Percentiles rank a stretch among this genome's conserved stretches.
Evolutionary conservation across 495 filamentous ascomycete genomes (phyloP).

Genomic region (Peziza echinospora): DNA sequence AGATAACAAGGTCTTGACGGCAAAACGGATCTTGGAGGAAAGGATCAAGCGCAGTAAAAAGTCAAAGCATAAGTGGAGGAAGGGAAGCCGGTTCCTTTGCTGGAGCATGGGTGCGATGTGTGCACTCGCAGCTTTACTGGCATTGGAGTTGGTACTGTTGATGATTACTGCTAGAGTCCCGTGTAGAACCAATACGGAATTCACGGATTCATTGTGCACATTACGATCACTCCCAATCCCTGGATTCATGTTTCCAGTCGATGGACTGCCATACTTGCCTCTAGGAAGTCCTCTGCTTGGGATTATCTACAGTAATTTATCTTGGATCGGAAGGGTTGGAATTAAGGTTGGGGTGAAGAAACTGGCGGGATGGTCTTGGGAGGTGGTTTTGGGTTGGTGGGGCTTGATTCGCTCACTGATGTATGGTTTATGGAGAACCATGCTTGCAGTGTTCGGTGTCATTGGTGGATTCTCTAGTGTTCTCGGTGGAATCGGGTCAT

Average conservation of each 20-base stretch:
- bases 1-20: constrained; percentile 1
- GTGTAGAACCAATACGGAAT: neutral
- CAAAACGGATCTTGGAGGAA: neutral
- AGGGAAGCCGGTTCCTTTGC: no score
- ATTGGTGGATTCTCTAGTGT: no score
- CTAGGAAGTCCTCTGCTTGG: neutral
- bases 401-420: no score
- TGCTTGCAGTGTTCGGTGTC: no score
- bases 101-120: constrained; percentile 4
- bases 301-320: no score
- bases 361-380: neutral
- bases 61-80: constrained; percentile 3
- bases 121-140: constrained; percentile 10
- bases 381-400: neutral
- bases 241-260: neutral
- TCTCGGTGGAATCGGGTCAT: no score
- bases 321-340: neutral
- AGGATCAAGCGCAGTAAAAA: neutral
- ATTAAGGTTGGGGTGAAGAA: neutral
- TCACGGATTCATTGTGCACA: neutral
- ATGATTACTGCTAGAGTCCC: constrained; percentile 3
- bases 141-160: constrained; percentile 14
- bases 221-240: neutral
- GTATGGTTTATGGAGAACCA: no score
- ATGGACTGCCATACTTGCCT: neutral